These are phyloP conservation scores for Apiospora marii DNA, from an alignment of 2,329 filamentous ascomycete genomes.

Conservation along the genomic window DNA sequence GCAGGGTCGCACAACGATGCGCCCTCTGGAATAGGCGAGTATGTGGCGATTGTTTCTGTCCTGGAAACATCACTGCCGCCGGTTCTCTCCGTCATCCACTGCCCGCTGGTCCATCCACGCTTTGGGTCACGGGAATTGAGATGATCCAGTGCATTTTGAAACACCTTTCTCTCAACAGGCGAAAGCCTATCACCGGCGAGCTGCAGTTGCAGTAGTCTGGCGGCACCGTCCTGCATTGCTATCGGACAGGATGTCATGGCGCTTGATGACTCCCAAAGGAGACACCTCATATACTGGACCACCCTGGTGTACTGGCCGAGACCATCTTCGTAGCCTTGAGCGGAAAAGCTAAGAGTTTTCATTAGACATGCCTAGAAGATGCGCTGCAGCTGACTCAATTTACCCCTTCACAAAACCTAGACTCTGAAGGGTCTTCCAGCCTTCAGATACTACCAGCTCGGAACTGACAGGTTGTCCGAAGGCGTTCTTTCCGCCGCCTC, in stretches of 20 bases:
- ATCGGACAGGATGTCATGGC: constrained; percentile 53
- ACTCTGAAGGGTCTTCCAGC: constrained; percentile 69
- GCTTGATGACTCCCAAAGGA: constrained; percentile 35
- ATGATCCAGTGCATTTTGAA: constrained; percentile 50
- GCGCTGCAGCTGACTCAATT: constrained; percentile 32
- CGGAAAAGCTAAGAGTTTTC: constrained; percentile 54
- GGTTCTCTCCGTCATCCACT: constrained; percentile 70
- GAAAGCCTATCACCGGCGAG: constrained; percentile 34
- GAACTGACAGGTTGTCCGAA: constrained; percentile 65
- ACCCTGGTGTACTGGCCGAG: constrained; percentile 60
- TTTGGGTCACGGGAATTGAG: constrained; percentile 52
- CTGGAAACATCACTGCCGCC: constrained; percentile 65
- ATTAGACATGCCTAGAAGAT: constrained; percentile 26
- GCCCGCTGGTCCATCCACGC: constrained; percentile 64
- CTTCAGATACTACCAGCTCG: constrained; percentile 69
- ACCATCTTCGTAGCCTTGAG: constrained; percentile 64
- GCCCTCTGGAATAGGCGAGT: constrained; percentile 29
- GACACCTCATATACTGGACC: constrained; percentile 62
- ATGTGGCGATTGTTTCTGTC: constrained; percentile 61
- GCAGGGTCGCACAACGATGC: constrained; percentile 30
- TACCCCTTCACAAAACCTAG: constrained; percentile 65
- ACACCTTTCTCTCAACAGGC: constrained; percentile 38
- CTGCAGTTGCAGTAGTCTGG: constrained; percentile 43
- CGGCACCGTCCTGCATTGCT: constrained; percentile 61
- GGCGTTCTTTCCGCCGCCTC: constrained; percentile 62